Evolutionary conservation across 176 grass and related monocot species (phyloP), one percentile per base, ranked within the genome.

Genomic region (Phyllostachys edulis): DNA sequence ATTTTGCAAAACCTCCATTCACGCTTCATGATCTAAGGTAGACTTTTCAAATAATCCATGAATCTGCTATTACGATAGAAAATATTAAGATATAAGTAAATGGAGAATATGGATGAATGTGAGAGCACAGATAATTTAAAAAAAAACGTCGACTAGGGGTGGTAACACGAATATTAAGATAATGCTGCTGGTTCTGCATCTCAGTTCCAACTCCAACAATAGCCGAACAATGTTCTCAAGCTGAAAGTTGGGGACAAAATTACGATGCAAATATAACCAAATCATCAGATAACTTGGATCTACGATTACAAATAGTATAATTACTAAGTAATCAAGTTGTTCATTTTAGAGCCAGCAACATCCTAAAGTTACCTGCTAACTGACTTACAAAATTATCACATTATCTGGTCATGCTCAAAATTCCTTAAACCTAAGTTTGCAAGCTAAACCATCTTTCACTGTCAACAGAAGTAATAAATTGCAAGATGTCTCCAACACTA

Each of bases 51-150:
- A 93, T 69, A 99, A 92, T 67, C 85, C 90, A 78, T 60, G 91
- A 55, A 99, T 96, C 96, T 99, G 59, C 88, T 82, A 94, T 99
- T 99, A 93, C 96, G 93, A 88, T 71, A 82, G 85, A 81, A 87
- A 66, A 94, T 67, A 75, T n/a, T n/a, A n/a, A n/a, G n/a, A n/a
- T n/a, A n/a, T n/a, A n/a, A n/a, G n/a, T n/a, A n/a, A n/a, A n/a
- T n/a, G n/a, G n/a, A n/a, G n/a, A n/a, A n/a, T n/a, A n/a, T n/a
- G n/a, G n/a, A n/a, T n/a, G n/a, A n/a, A n/a, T n/a, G n/a, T n/a
- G n/a, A n/a, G n/a, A n/a, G n/a, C n/a, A n/a, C n/a, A n/a, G n/a
- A n/a, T n/a, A n/a, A n/a, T n/a, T n/a, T n/a, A n/a, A n/a, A n/a
- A n/a, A n/a, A n/a, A n/a, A n/a, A n/a, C n/a, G n/a, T n/a, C n/a